Evolutionary conservation across 2,329 filamentous ascomycete species (phyloP), one percentile per base, ranked within the genome.

Genomic region (Ophiostoma montium): DNA sequence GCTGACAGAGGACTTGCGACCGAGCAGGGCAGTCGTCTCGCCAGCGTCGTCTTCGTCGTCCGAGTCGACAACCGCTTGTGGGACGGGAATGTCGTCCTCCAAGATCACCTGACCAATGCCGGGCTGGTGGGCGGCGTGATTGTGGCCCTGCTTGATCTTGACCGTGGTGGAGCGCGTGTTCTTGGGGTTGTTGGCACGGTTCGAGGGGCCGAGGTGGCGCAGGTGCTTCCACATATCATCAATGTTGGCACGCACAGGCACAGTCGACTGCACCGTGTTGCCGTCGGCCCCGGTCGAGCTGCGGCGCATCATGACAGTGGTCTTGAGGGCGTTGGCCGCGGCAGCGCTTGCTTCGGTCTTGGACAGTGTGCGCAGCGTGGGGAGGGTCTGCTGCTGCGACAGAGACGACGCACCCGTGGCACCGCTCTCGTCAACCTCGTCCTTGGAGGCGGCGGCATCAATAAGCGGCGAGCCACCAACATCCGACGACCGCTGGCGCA

Each of bases 181-280:
- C 60, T 75, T 78, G 2, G 80, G 80, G 49, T 80, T 78, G 15
- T 74, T 72, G 6, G 80, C 80, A 18, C 75, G 73, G 58, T 84
- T 84, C 1, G 79, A 82, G 0, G 80, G 80, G 1, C 80, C 80
- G 0, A 84, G 72, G 53, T 78, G 73, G 55, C 78, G 80, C 41
- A 84, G 66, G 55, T 82, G 76, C 57, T 78, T 71, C 57, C 70
- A 72, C 66, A 82, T 76, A 47, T 83, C 78, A 47, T 76, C 71
- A 30, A 80, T 66, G 47, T 77, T 81, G 5, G 76, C 73, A 56
- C 77, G 74, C 5, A 82, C 67, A 2, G 77, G 67, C 7, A 81
- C 67, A 0, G 70, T 66, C 1, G 66, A 65, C 35, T 63, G 66
- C n/a, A 68, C 60, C 27, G 66, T 56, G 45, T 69, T 69, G 19